Conservation (phyloP, 805 yeast species). For the Metschnikowia santaceciliae region DNA sequence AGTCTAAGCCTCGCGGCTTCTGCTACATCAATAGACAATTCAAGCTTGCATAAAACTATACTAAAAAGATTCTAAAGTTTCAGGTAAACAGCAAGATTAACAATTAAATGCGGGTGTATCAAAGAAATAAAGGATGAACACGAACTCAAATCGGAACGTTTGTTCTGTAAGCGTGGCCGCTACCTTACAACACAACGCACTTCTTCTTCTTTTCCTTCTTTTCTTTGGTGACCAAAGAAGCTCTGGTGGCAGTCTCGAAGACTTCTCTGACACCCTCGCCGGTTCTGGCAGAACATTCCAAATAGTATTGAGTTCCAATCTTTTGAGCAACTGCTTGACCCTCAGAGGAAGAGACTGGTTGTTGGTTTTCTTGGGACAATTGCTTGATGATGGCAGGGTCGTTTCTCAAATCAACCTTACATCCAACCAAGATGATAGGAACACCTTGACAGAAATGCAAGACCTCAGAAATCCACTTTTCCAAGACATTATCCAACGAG, state of each 20-base stretch:
- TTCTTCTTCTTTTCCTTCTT: constrained; percentile 28
- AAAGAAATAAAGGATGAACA: constrained; percentile 11
- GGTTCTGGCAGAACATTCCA: constrained; percentile 36
- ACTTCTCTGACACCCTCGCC: constrained; percentile 31
- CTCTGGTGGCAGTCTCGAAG: constrained; percentile 28
- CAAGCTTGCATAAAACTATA: constrained; percentile 3
- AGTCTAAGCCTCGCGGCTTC: background rate
- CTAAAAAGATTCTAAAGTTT: background rate
- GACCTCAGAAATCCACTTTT: constrained; percentile 43
- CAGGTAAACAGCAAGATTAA: constrained; percentile 14
- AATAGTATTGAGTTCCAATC: constrained; percentile 29
- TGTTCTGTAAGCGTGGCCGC: background rate
- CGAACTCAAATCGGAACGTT: background rate
- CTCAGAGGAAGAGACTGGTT: constrained; percentile 22
- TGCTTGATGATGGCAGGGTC: constrained; percentile 26
- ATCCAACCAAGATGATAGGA: constrained; percentile 34
- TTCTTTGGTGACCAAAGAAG: constrained; percentile 28
- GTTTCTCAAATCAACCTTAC: constrained; percentile 33
- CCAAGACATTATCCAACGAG: constrained; percentile 32
- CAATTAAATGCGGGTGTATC: constrained; percentile 16
- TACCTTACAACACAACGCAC: constrained; percentile 27
- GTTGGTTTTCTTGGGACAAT: constrained; percentile 22
- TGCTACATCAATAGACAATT: constrained; percentile 1
- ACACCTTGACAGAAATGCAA: constrained; percentile 35
- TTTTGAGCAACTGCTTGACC: constrained; percentile 27